Percentiles rank a stretch among this genome's conserved stretches.
phyloP scores from a whole-genome alignment of 148 eudicot genomes.

The Amaranthus cruentus region DNA sequence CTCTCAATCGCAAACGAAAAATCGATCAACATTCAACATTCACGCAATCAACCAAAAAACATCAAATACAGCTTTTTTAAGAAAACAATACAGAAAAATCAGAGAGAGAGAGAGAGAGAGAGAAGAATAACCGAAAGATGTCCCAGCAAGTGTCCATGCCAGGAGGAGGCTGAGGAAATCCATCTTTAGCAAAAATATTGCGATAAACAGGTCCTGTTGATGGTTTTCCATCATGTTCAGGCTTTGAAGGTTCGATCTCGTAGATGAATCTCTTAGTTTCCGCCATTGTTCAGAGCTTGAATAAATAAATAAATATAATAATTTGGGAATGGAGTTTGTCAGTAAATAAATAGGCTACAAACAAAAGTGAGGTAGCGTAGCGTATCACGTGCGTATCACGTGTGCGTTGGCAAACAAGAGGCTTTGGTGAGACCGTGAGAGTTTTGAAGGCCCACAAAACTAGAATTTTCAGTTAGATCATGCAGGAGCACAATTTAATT shows the following conservation, averaged over 20 bases:
- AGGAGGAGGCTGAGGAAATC: conserved; percentile 51
- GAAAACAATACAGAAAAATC: neutral
- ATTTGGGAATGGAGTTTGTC: neutral
- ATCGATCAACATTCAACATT: neutral
- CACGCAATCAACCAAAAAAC: neutral
- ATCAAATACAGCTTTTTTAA: no score
- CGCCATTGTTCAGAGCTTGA: conserved; percentile 26
- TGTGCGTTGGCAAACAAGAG: no score
- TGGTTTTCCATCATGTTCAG: conserved; percentile 47
- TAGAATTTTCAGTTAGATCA: no score
- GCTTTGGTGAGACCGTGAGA: no score
- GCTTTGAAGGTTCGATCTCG: conserved; percentile 63
- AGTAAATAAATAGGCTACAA: no score
- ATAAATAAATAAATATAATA: no score
- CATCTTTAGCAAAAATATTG: conserved; percentile 66
- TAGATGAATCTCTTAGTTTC: conserved; percentile 37
- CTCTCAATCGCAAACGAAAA: conserved; percentile 6
- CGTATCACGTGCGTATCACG: no score
- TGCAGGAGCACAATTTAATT: no score
- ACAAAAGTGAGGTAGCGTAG: no score
- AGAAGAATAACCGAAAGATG: conserved; percentile 57
- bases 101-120: neutral
- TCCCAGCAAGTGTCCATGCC: conserved; percentile 92
- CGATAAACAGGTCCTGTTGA: conserved; percentile 80
- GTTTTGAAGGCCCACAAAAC: no score